Evolutionary conservation across 2,329 filamentous ascomycete species (phyloP), one percentile per base, ranked within the genome.

Genomic region (Rhinocladiella similis): DNA sequence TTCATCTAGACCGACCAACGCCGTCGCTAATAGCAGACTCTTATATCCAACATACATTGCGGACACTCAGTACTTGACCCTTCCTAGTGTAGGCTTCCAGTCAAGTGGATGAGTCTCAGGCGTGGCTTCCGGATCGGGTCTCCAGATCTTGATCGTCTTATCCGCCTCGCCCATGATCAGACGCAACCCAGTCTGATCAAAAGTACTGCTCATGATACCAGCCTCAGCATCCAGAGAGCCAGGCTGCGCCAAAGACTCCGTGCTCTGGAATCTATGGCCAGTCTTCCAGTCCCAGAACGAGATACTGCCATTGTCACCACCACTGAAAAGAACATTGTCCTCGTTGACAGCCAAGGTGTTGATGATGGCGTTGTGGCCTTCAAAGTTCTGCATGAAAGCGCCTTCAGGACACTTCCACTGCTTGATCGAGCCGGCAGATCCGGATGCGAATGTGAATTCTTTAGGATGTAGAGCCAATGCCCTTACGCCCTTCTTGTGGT

Each of bases 271-370:
- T 47, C 89, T 83, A 70, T 99, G 85, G 0, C 95, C 94, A 0
- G 91, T 89, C 76, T 97, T 97, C 94, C 94, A 99, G 72, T 99
- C 95, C 89, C 92, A 99, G 79, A 99, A 99, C 64, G 86, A 90
- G 80, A 97, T 94, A 35, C 90, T 95, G 39, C 95, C 94, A 66
- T 99, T 97, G 69, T 99, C 94, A 46, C 87, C 93, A 54, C 94
- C 94, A 2, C 91, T 94, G 73, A 99, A 97, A 57, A 99, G 75
- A 14, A 97, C 90, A 67, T 97, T 94, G 70, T 97, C 91, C 67
- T 95, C 90, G 72, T 99, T 99, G 29, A 94, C 91, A 42, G 91
- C 83, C 45, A 99, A 77, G 0, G 91, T 91, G 75, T 99, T 99
- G 77, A 99, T 93, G 71, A 99, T 95, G 58, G 91, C 85, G 68